phyloP scores from a whole-genome alignment of 306 rosid species.

The Senna tora region DNA sequence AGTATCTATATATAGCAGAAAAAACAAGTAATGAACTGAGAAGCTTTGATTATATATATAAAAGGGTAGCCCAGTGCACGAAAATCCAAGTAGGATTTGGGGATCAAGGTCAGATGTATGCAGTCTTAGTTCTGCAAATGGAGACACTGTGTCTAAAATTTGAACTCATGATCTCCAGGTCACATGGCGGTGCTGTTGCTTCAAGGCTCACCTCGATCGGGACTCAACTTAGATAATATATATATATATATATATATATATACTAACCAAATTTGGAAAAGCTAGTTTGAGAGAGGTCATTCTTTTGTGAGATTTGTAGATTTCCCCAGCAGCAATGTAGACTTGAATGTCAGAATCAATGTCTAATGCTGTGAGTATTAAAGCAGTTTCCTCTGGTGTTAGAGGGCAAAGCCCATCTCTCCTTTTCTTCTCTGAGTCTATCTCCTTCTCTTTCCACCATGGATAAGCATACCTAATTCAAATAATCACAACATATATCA shows the following conservation, averaged over 20 bases:
- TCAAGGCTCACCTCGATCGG: too few relatives aligned
- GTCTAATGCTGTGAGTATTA: slow-evolving; percentile 59
- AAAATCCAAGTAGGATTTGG: too few relatives aligned
- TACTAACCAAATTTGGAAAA: slow-evolving; percentile 73
- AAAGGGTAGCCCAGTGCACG: too few relatives aligned
- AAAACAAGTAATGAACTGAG: too few relatives aligned
- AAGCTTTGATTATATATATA: too few relatives aligned
- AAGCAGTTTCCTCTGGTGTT: slow-evolving; percentile 78
- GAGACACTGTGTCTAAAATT: too few relatives aligned
- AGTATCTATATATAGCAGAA: background rate
- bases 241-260: background rate
- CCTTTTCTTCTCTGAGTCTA: slow-evolving; percentile 66
- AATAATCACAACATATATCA: too few relatives aligned
- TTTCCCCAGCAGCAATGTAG: slow-evolving; percentile 78
- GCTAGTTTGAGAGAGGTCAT: slow-evolving; percentile 51
- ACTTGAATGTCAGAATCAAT: slow-evolving; percentile 67
- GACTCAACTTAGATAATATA: too few relatives aligned
- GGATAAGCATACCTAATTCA: slow-evolving; percentile 66
- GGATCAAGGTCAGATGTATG: too few relatives aligned
- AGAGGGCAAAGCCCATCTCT: slow-evolving; percentile 70
- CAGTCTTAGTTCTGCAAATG: too few relatives aligned
- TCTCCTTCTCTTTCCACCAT: slow-evolving; percentile 81
- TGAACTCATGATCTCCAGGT: too few relatives aligned
- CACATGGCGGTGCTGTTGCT: too few relatives aligned
- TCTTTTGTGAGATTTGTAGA: slow-evolving; percentile 65